Evolutionary conservation across 129 eudicot species (phyloP).

Genomic region (Artemisia argyi): DNA sequence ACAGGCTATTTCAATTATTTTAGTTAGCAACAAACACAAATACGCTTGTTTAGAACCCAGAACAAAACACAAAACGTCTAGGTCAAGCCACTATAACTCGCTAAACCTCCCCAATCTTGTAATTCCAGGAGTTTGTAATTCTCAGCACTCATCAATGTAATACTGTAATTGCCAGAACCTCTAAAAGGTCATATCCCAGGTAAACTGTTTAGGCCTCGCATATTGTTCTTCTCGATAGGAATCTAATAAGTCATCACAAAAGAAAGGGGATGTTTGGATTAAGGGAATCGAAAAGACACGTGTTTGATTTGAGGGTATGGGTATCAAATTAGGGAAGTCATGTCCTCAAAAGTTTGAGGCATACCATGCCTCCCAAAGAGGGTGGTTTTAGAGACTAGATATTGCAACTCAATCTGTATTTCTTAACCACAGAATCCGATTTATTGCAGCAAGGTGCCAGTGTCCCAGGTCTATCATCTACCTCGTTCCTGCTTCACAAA

Average conservation of each 20-base stretch:
- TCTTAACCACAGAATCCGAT: not conserved
- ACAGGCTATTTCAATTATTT: not conserved
- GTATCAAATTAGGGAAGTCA: not conserved
- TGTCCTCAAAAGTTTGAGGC: not conserved
- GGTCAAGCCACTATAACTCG: not conserved
- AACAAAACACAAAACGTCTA: constrained; percentile 5
- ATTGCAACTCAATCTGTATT: not conserved
- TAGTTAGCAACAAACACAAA: not conserved
- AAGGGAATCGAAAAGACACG: too few species aligned
- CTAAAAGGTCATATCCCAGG: constrained; percentile 13
- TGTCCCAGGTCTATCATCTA: not conserved
- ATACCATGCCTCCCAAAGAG: too few species aligned
- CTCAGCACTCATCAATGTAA: constrained; percentile 5
- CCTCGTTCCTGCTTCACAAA: constrained; percentile 13
- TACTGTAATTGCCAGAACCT: constrained; percentile 10
- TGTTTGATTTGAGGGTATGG: too few species aligned
- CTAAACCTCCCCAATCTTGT: not conserved
- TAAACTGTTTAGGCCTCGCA: not conserved
- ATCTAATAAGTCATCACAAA: constrained; percentile 5
- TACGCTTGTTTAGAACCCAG: not conserved
- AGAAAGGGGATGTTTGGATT: not conserved
- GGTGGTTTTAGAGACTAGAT: too few species aligned
- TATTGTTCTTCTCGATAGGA: constrained; percentile 4
- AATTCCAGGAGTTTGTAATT: too few species aligned
- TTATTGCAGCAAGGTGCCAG: not conserved